Evolutionary conservation across 2,329 filamentous ascomycete genomes (phyloP).

Genomic region (Clarireedia paspali): DNA sequence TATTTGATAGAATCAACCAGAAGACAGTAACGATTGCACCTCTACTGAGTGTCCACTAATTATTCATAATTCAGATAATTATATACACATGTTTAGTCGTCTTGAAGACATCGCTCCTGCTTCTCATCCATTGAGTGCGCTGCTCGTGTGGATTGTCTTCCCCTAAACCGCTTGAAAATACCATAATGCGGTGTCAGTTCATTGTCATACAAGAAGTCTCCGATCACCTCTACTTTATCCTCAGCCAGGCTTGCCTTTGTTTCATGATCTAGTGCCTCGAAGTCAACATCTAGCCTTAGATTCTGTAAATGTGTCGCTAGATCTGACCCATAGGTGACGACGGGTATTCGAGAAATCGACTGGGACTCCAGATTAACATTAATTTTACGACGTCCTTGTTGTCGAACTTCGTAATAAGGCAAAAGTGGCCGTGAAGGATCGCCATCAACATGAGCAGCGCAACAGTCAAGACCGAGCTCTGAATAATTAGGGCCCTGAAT

Average conservation of each 20-base stretch:
- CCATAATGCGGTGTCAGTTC: background rate
- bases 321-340: background rate
- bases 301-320: background rate
- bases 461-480: constrained; percentile 37
- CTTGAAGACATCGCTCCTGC: no score
- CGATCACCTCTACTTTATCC: background rate
- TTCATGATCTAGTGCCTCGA: background rate
- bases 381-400: constrained; percentile 33
- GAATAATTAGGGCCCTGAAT: constrained; percentile 48
- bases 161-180: background rate
- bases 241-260: background rate
- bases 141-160: background rate
- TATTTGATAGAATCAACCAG: no score
- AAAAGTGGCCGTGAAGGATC: constrained; percentile 39
- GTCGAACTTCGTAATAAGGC: constrained; percentile 35
- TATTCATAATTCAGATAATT: no score
- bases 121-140: no score
- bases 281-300: background rate
- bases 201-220: background rate
- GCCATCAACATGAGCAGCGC: constrained; percentile 40
- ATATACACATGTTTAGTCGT: no score
- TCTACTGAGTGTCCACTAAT: no score
- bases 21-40: no score
- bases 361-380: background rate
- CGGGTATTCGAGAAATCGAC: background rate